phyloP scores from a whole-genome alignment of 164 flowering plant genomes.

The Piper longum region DNA sequence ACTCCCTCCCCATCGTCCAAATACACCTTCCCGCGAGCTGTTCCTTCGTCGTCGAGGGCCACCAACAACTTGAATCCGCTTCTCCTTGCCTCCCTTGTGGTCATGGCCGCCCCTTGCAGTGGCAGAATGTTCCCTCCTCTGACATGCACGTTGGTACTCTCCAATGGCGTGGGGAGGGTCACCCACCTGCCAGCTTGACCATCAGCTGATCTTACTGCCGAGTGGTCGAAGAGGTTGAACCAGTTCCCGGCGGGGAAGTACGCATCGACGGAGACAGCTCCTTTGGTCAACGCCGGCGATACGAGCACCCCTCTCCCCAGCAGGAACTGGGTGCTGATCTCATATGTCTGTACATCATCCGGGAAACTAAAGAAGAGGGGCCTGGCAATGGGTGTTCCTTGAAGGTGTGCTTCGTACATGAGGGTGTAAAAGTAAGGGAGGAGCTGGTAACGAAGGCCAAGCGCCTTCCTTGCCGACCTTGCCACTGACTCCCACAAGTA shows the following conservation, averaged over 20 bases:
- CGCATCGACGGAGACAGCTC: conserved; percentile 39
- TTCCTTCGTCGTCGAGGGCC: conserved; percentile 18
- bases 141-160: conserved; percentile 57
- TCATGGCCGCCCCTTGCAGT: conserved; percentile 62
- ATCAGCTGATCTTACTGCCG: conserved; percentile 17
- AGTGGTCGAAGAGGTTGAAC: conserved; percentile 50
- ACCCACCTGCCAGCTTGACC: conserved; percentile 20
- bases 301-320: conserved; percentile 58
- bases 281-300: conserved; percentile 49
- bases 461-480: conserved; percentile 25
- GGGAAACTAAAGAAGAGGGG: conserved; percentile 81
- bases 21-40: conserved; percentile 46
- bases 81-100: conserved; percentile 39
- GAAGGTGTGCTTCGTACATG: conserved; percentile 51
- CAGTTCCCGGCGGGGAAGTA: conserved; percentile 75
- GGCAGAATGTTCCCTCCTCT: conserved; percentile 53
- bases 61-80: conserved; percentile 51
- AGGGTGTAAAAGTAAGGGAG: conserved; percentile 58
- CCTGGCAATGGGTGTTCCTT: conserved; percentile 53
- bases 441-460: conserved; percentile 37
- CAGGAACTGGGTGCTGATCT: conserved; percentile 50
- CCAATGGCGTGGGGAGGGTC: conserved; percentile 41
- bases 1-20: conserved; percentile 63
- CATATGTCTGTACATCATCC: conserved; percentile 39
- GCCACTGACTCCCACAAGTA: conserved; percentile 72